Evolutionary conservation across 2,329 filamentous ascomycete genomes (phyloP), one percentile per base, ranked within the genome.

Genomic region (Aspergillus luchuensis): DNA sequence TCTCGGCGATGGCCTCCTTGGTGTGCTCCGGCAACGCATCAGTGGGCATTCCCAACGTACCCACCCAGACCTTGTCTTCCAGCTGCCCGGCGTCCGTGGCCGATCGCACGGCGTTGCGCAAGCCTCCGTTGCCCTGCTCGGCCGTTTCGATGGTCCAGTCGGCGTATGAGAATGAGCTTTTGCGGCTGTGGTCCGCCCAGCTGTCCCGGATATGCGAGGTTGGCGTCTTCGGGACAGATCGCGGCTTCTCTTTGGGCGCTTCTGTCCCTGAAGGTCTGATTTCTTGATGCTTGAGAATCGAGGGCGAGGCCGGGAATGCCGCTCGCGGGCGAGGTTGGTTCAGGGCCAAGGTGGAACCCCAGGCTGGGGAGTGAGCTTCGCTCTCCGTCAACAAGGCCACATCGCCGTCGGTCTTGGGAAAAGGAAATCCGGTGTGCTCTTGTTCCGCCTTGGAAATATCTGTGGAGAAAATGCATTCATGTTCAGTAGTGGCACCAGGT

Each of bases 41-140:
- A 0, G 92, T 97, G 0, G 94, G 93, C 87, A 97, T 97, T 19
- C 94, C 95, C 47, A 98, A 79, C 0, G 93, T 96, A 56, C 94
- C 94, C 4, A 98, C 90, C 88, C 91, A 96, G n/a, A 89, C 89
- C 71, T 91, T 89, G 58, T 96, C 90, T 19, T 85, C 83, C 8
- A 92, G 79, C 63, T 85, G 84, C 19, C 88, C 89, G 57, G 88
- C 86, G 50, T 91, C 85, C 15, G 86, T 82, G 2, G 91, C 90
- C 15, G 92, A 91, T 63, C 91, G 87, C 36, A 95, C 88, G 4
- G 94, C 94, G 73, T 97, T 97, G 69, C 91, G 88, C 52, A 98
- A 84, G 19, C 94, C 95, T 21, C 92, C 93, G 71, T 98, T 98
- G 60, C 94, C 94, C 77, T 96, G 92, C 58, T 96, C 89, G 0